Percentiles rank a stretch among this genome's conserved stretches.
phyloP scores from a whole-genome alignment of 2,329 filamentous ascomycete species.

The Talaromyces atroroseus region DNA sequence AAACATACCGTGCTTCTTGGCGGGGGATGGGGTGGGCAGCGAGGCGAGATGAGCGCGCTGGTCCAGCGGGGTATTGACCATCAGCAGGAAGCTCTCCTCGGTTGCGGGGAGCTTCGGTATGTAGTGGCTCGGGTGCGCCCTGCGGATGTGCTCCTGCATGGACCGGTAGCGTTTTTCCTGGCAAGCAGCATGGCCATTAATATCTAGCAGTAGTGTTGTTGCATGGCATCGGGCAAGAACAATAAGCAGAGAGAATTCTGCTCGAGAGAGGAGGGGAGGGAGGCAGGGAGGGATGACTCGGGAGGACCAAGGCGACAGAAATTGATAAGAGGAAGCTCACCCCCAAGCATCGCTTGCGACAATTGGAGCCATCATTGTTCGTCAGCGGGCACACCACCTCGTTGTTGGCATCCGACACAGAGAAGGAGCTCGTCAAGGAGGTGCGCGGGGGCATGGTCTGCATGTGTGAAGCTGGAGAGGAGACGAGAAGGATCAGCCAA shows the following conservation, averaged over 20 bases:
- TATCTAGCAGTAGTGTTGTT: neutral
- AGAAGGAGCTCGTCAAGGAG: conserved; percentile 83
- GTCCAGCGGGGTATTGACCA: conserved; percentile 85
- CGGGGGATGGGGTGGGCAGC: conserved; percentile 28
- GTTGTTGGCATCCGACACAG: conserved; percentile 84
- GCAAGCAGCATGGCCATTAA: conserved; percentile 16
- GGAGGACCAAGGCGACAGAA: neutral
- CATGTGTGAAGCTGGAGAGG: conserved; percentile 20
- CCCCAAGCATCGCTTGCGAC: conserved; percentile 94
- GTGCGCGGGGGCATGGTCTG: conserved; percentile 80
- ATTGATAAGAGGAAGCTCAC: conserved; percentile 60
- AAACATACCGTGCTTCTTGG: conserved; percentile 26
- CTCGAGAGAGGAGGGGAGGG: no score
- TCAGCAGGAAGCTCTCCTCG: conserved; percentile 93
- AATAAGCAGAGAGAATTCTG: no score
- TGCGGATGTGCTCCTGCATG: conserved; percentile 98
- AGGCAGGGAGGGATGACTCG: no score
- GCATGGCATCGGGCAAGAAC: neutral
- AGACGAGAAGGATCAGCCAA: neutral
- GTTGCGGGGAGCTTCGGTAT: conserved; percentile 96
- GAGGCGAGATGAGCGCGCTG: conserved; percentile 56
- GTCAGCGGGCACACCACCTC: conserved; percentile 94
- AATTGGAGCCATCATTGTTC: conserved; percentile 94
- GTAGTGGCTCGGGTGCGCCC: conserved; percentile 94
- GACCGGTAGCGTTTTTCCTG: conserved; percentile 95